Percentiles rank a stretch among this genome's conserved stretches.
These are phyloP conservation scores for Wolfiporia cocos DNA, from an alignment of 1,284 basidiomycete genomes.

Conservation along the genomic window DNA sequence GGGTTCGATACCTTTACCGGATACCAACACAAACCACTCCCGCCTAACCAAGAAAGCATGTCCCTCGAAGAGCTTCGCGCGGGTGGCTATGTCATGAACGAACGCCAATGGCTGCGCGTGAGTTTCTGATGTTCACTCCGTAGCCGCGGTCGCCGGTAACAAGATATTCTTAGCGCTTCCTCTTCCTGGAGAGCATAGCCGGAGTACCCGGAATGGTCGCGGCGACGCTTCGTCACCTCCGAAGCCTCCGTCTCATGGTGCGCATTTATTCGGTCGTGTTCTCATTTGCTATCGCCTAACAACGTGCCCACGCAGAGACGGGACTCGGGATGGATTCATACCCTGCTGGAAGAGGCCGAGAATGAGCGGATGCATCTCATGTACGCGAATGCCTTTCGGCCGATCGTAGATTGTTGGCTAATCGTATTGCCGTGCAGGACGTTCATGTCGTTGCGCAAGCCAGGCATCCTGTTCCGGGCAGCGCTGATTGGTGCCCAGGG, in stretches of 20 bases:
- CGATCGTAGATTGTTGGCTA: neutral
- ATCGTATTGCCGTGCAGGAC: conserved; percentile 45
- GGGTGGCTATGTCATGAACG: conserved; percentile 67
- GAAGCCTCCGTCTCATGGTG: conserved; percentile 80
- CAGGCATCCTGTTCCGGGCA: conserved; percentile 73
- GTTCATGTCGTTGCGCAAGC: conserved; percentile 83
- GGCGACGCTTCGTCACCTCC: conserved; percentile 80
- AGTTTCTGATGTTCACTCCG: too few relatives aligned
- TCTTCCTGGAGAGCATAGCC: conserved; percentile 88
- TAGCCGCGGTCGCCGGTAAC: neutral
- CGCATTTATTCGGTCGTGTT: conserved; percentile 12
- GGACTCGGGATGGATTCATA: conserved; percentile 86
- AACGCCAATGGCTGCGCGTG: conserved; percentile 74
- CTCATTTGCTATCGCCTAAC: neutral
- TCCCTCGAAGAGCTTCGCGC: conserved; percentile 65
- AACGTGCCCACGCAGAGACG: conserved; percentile 52
- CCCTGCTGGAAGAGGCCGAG: conserved; percentile 88
- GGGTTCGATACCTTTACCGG: conserved; percentile 75
- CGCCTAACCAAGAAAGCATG: conserved; percentile 51
- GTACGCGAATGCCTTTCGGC: conserved; percentile 36
- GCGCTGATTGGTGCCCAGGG: conserved; percentile 85
- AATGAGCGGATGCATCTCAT: conserved; percentile 95
- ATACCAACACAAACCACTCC: conserved; percentile 72
- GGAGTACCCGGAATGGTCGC: conserved; percentile 95
- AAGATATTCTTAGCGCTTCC: conserved; percentile 51